Evolutionary conservation across 345 rosid genomes (phyloP).

Genomic region (Angophora floribunda): DNA sequence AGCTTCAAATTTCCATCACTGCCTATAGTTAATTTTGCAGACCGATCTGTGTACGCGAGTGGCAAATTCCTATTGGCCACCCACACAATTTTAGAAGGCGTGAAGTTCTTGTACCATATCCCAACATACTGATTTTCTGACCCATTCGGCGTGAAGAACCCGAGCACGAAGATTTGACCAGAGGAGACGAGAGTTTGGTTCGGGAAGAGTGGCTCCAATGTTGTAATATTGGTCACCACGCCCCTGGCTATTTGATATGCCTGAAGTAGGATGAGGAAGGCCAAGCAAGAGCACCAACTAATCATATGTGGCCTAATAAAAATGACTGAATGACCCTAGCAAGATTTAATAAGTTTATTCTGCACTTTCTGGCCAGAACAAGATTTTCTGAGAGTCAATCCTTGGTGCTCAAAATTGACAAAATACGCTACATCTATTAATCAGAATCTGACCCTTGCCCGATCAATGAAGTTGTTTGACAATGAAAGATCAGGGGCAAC

Average conservation of each 20-base stretch:
- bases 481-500: too few relatives aligned
- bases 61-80: background rate
- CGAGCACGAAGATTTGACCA: background rate
- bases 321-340: background rate
- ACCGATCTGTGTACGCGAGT: background rate
- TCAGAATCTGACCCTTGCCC: too few relatives aligned
- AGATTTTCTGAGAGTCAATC: background rate
- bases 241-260: background rate
- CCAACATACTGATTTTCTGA: background rate
- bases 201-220: background rate
- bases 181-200: background rate
- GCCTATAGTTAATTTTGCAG: constrained; percentile 3
- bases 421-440: too few relatives aligned
- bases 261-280: background rate
- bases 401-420: background rate
- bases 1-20: constrained; percentile 12
- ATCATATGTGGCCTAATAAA: background rate
- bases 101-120: background rate
- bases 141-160: background rate
- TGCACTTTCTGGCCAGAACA: background rate
- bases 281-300: background rate
- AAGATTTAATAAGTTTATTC: background rate
- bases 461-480: too few relatives aligned
- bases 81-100: background rate
- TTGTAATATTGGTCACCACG: background rate